Percentiles rank a stretch among this genome's conserved stretches.
These are phyloP conservation scores for Plasmopara viticola DNA, from an alignment of 352 stramenopile species.

Conservation along the genomic window DNA sequence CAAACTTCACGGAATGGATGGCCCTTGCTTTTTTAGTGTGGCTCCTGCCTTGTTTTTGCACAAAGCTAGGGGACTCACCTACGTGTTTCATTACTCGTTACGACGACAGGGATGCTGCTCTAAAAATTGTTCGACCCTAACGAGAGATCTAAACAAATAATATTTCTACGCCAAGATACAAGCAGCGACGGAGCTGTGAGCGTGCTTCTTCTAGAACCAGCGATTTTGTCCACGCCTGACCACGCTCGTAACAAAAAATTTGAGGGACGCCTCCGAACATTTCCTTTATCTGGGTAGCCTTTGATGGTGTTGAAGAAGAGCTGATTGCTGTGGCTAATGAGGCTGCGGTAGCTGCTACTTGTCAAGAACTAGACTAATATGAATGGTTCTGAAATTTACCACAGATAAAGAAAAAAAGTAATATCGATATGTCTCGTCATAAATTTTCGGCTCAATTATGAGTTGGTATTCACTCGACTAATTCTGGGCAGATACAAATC, in stretches of 20 bases:
- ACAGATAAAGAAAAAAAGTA: too few relatives aligned
- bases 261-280: slow-evolving; percentile 13
- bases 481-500: too few relatives aligned
- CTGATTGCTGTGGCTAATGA: slow-evolving; percentile 38
- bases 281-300: slow-evolving; percentile 49
- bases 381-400: too few relatives aligned
- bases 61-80: slow-evolving; percentile 62
- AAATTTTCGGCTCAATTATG: too few relatives aligned
- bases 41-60: slow-evolving; percentile 40
- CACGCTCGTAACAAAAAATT: slow-evolving; percentile 17
- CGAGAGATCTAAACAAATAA: too few relatives aligned
- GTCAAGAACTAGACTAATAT: too few relatives aligned
- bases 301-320: slow-evolving; percentile 46
- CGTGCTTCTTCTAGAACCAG: slow-evolving; percentile 42
- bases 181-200: slow-evolving; percentile 18
- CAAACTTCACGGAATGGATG: slow-evolving; percentile 82
- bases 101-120: too few relatives aligned
- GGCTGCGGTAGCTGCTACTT: slow-evolving; percentile 37
- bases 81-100: slow-evolving; percentile 29
- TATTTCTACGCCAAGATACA: too few relatives aligned
- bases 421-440: too few relatives aligned
- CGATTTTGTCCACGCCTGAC: slow-evolving; percentile 35
- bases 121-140: too few relatives aligned
- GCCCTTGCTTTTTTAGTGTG: slow-evolving; percentile 48
- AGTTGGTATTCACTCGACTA: too few relatives aligned